Conservation (phyloP, 2,329 filamentous ascomycete genomes). For the Botrytis squamosa region DNA sequence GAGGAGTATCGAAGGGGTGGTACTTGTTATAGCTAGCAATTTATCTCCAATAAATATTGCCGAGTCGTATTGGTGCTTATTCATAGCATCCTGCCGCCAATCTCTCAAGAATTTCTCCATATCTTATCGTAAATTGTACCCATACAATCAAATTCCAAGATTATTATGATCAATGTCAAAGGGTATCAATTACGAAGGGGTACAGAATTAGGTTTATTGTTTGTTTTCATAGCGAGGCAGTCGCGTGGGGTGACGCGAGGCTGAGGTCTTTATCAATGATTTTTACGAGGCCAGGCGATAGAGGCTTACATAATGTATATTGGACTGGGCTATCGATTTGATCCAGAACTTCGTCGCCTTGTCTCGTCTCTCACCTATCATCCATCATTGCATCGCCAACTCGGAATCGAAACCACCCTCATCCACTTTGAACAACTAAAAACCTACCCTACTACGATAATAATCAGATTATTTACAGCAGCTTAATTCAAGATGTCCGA, state of each 20-base stretch:
- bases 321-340: background rate
- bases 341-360: conserved; percentile 7
- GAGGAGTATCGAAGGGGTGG: conserved; percentile 33
- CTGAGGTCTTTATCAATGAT: conserved; percentile 20
- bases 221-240: conserved; percentile 7
- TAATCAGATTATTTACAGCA: background rate
- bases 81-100: conserved; percentile 93
- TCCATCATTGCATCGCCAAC: conserved; percentile 6
- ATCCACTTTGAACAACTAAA: background rate
- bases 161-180: background rate
- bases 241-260: conserved; percentile 20
- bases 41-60: conserved; percentile 98
- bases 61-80: conserved; percentile 94
- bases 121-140: background rate
- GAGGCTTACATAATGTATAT: background rate
- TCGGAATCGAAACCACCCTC: background rate
- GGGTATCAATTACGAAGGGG: background rate
- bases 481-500: conserved; percentile 66
- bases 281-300: background rate
- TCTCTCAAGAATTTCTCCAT: conserved; percentile 95
- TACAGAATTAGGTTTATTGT: background rate
- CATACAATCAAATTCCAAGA: background rate
- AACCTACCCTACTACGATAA: background rate
- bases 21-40: conserved; percentile 88
- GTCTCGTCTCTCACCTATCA: background rate